Evolutionary conservation across 768 basidiomycete species (phyloP).

Genomic region (Leccinum rimulosum): DNA sequence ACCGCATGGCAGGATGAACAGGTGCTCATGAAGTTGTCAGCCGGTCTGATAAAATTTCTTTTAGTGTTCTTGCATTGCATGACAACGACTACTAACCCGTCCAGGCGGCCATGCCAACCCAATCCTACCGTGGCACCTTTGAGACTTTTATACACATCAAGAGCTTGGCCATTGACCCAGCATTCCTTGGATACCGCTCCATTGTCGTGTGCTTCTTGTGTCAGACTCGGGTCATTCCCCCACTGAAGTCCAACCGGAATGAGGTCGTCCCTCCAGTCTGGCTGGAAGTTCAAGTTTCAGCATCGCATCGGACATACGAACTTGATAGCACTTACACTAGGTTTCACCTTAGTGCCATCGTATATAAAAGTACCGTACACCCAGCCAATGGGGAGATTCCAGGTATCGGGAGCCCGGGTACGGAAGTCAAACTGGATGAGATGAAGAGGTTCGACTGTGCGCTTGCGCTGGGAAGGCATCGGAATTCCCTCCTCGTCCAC

Average conservation of each 20-base stretch:
- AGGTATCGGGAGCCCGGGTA: neutral
- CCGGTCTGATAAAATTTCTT: neutral
- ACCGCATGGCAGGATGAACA: neutral
- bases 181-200: neutral
- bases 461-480: neutral
- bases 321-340: neutral
- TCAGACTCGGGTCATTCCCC: constrained; percentile 1
- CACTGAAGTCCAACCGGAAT: constrained; percentile 2
- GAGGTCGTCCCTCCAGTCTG: neutral
- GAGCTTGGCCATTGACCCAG: neutral
- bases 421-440: constrained; percentile 1
- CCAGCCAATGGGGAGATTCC: neutral
- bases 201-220: neutral
- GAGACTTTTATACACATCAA: neutral
- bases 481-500: neutral
- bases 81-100: neutral
- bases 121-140: neutral
- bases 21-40: neutral
- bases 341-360: neutral
- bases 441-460: neutral
- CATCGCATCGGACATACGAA: neutral
- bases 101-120: neutral
- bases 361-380: neutral
- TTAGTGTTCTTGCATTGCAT: neutral
- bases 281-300: neutral